Evolutionary conservation across 75 land plant species (phyloP).

Genomic region (Picea glauca): DNA sequence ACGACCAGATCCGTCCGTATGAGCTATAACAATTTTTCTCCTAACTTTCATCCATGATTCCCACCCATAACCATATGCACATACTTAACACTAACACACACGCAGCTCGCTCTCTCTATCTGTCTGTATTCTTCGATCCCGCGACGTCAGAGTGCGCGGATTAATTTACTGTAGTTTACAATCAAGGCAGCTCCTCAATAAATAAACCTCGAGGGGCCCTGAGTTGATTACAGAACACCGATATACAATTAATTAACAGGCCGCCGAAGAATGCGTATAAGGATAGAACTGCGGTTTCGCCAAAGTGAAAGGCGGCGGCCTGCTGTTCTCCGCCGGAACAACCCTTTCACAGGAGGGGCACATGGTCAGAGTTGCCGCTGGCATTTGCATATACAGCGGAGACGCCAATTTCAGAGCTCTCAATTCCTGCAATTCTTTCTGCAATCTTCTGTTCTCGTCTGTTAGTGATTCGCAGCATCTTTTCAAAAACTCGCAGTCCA

Average conservation of each 20-base stretch:
- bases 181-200: background rate
- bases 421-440: constrained; percentile 42
- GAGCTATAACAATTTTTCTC: no score
- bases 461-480: constrained; percentile 34
- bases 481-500: constrained; percentile 44
- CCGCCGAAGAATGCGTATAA: background rate
- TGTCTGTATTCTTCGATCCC: no score
- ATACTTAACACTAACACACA: no score
- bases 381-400: constrained; percentile 29
- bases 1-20: no score
- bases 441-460: constrained; percentile 41
- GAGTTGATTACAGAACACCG: background rate
- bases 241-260: background rate
- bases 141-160: no score
- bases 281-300: background rate
- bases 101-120: no score
- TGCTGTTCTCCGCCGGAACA: constrained; percentile 7
- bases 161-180: background rate
- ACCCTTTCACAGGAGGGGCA: constrained; percentile 43
- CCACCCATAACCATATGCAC: no score
- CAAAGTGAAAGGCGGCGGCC: background rate
- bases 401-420: constrained; percentile 20
- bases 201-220: background rate
- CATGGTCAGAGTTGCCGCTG: constrained; percentile 35
- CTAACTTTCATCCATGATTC: no score